phyloP scores from a whole-genome alignment of 225 moss, liverwort and hornwort genomes.

The Rhytidiadelphus loreus region DNA sequence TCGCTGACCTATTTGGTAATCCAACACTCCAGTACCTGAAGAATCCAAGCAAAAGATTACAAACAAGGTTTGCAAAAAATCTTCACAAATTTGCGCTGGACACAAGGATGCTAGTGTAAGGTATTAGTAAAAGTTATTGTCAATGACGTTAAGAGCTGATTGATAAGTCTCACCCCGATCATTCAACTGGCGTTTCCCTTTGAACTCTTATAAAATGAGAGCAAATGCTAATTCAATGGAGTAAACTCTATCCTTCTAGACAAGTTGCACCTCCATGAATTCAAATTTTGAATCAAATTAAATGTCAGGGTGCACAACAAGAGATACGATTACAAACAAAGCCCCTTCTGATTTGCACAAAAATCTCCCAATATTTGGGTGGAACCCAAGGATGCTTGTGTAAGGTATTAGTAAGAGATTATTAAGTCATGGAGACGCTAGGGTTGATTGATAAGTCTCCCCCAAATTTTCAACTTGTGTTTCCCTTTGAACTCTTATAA shows the following conservation, averaged over 20 bases:
- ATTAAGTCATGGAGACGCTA: neutral
- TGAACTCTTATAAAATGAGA: neutral
- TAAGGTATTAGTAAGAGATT: neutral
- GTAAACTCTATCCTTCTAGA: neutral
- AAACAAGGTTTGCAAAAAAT: neutral
- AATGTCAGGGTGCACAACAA: neutral
- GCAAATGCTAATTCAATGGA: neutral
- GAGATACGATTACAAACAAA: neutral
- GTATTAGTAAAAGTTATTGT: neutral
- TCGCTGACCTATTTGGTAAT: slow-evolving; percentile 36
- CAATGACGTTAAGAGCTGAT: neutral
- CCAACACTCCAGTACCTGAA: slow-evolving; percentile 22
- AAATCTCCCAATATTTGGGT: neutral
- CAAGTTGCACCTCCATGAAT: neutral
- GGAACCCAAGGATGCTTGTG: neutral
- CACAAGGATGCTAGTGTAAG: neutral
- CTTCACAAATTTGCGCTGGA: neutral
- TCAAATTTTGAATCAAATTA: neutral
- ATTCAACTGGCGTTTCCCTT: neutral
- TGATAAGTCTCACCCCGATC: neutral
- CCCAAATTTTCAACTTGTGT: neutral
- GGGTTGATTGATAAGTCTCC: neutral
- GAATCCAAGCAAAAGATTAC: neutral
- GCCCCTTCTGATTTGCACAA: neutral
- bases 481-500: neutral